Evolutionary conservation across 2,329 filamentous ascomycete genomes (phyloP).

Genomic region (Aspergillus calidoustus): DNA sequence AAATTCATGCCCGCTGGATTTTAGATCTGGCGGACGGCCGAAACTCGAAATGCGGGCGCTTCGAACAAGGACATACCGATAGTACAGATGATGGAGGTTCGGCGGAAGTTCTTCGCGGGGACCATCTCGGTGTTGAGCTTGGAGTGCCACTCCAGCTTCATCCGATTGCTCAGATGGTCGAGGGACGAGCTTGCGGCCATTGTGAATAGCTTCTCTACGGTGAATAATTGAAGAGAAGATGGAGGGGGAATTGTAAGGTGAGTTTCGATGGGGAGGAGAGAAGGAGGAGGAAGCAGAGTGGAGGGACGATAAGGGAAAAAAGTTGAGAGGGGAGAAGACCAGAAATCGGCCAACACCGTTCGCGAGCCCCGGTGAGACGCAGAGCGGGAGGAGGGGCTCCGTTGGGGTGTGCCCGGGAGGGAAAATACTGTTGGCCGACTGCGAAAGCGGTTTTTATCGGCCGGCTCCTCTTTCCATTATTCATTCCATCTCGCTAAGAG

Average conservation of each 20-base stretch:
- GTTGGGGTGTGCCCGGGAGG: conserved; percentile 32
- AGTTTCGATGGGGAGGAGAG: conserved; percentile 13
- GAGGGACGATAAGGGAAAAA: conserved; percentile 26
- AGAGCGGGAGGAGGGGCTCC: conserved; percentile 21
- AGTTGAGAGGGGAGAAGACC: conserved; percentile 18
- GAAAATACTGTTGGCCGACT: conserved; percentile 43
- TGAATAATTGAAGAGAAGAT: conserved; percentile 10
- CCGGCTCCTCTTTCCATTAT: conserved; percentile 26
- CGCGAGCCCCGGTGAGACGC: conserved; percentile 19
- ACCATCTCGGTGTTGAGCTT: conserved; percentile 87
- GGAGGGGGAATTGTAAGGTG: conserved; percentile 14
- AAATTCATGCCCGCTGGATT: background rate
- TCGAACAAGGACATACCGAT: conserved; percentile 66
- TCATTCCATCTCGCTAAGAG: conserved; percentile 10
- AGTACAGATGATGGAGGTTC: conserved; percentile 98
- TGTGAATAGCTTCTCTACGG: conserved; percentile 30
- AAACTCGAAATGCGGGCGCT: background rate
- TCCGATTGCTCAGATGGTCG: conserved; percentile 82
- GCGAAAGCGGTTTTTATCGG: conserved; percentile 29
- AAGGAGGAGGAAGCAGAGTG: conserved; percentile 13
- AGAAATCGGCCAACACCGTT: background rate
- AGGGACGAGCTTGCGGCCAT: conserved; percentile 79
- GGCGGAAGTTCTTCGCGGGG: conserved; percentile 87
- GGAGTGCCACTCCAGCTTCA: conserved; percentile 71
- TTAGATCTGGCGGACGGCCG: background rate